phyloP scores from a whole-genome alignment of 164 flowering plant genomes.

The Dillenia suffruticosa region DNA sequence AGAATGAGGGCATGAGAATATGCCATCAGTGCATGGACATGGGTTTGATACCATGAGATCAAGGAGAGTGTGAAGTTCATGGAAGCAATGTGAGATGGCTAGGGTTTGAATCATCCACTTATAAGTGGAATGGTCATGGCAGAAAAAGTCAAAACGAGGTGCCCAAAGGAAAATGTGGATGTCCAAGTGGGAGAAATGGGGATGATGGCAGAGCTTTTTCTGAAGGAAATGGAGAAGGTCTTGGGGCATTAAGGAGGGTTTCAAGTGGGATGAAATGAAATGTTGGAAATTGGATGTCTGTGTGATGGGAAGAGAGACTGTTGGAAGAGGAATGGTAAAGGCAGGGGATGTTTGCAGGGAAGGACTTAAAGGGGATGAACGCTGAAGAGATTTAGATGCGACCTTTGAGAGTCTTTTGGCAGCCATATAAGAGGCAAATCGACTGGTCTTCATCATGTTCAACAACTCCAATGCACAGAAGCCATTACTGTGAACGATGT shows the following conservation, averaged over 20 bases:
- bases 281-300: conserved; percentile 26
- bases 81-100: conserved; percentile 56
- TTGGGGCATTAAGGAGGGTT: conserved; percentile 41
- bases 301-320: conserved; percentile 41
- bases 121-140: conserved; percentile 78
- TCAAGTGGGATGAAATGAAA: conserved; percentile 57
- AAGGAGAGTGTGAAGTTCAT: conserved; percentile 42
- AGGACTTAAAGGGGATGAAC: conserved; percentile 6
- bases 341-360: conserved; percentile 19
- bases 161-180: conserved; percentile 75
- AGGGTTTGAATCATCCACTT: conserved; percentile 74
- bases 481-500: conserved; percentile 67
- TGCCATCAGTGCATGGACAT: conserved; percentile 83
- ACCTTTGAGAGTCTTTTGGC: conserved; percentile 19
- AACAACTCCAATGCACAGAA: conserved; percentile 85
- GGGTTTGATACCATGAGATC: conserved; percentile 53
- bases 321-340: conserved; percentile 26
- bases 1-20: conserved; percentile 65
- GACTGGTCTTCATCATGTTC: conserved; percentile 46
- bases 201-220: conserved; percentile 75
- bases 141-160: conserved; percentile 56
- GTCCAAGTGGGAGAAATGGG: conserved; percentile 69
- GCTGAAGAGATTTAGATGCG: conserved; percentile 10
- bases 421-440: conserved; percentile 27
- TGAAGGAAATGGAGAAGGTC: conserved; percentile 55